Base-by-base conservation (phyloP, 306 rosid species). In the Acacia confusa region DNA sequence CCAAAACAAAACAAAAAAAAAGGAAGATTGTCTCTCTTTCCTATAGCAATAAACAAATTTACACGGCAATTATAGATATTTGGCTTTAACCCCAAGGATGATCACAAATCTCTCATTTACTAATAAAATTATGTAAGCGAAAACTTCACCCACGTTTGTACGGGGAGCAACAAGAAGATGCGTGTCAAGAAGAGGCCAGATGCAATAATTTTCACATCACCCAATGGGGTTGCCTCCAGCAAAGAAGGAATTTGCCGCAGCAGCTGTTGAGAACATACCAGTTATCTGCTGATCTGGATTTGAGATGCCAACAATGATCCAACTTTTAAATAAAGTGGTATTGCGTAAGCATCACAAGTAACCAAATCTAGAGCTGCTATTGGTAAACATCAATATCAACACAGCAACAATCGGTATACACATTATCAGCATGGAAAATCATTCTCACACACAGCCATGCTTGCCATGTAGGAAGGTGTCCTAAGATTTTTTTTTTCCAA, bases 171-270 rank as follows among this genome's bases (percentile, higher is more conserved):
- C 79, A 76, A 87, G 81, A 61, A 72, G 84, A 86, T 91, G 90
- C 82, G 83, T 81, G 78, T 81, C 84, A 76, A 74, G 66, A 78
- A 61, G 83, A 76, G 82, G 79, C 73, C 66, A 45, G 75, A 64
- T 41, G 17, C 60, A 70, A 63, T 70, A 72, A 66, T 66, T 61
- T 85, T 64, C 45, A 76, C 76, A 60, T 84, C 78, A 96, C 20
- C 94, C 97, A 71, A 96, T 93, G 71, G 99, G 99, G 81, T 96
- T 96, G 66, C 98, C 92, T 77, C 97, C 86, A 2, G 72, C 70
- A 22, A 92, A 74, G 89, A 77, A 92, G 34, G 91, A 83, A 82
- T 79, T 85, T 69, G 92, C 85, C 71, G 87, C 70, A 50, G 93
- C 70, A 28, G 97, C 84, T 50, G 87, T 90, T 1, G 93, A 85